Evolutionary conservation across 495 filamentous ascomycete genomes (phyloP).

Genomic region (Penicillium pancosmium): DNA sequence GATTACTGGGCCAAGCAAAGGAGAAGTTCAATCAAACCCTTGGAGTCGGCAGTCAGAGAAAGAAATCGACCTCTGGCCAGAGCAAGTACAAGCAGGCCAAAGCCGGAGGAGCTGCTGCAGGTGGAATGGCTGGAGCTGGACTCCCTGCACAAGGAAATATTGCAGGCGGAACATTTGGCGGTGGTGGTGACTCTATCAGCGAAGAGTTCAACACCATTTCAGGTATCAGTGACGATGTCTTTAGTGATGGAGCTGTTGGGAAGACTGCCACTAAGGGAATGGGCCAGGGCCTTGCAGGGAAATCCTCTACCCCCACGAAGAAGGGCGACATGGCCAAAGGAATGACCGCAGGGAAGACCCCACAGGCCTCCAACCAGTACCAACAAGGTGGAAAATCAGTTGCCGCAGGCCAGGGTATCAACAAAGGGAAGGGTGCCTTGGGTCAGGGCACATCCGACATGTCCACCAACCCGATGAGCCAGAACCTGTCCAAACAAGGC

Average conservation of each 20-base stretch:
- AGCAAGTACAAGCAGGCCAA: not conserved
- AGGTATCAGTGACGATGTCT: conserved; percentile 20
- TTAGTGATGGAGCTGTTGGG: conserved; percentile 8
- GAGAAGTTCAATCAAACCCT: not conserved
- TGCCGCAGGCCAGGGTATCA: conserved; percentile 3
- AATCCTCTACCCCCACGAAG: not conserved
- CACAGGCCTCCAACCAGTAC: conserved; percentile 1
- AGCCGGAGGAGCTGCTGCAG: not conserved
- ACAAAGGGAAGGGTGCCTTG: not conserved
- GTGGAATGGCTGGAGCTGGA: not conserved
- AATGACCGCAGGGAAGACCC: not conserved
- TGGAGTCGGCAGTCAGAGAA: not conserved
- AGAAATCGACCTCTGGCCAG: not conserved
- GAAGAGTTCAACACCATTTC: conserved; percentile 17
- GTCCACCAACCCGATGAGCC: not conserved
- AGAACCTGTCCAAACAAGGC: conserved; percentile 6
- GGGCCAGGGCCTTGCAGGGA: not conserved
- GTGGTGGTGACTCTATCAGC: conserved; percentile 3
- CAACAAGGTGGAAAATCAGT: conserved; percentile 7
- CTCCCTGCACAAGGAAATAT: not conserved
- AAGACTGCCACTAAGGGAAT: conserved; percentile 4
- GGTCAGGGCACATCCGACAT: not conserved
- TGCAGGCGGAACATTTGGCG: conserved; percentile 1
- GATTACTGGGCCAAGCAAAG: not conserved
- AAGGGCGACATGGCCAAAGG: not conserved